Percentiles rank a stretch among this genome's conserved stretches.
Conservation (phyloP, 192 early-diverging fungal species). For the Polychytrium aggregatum region DNA sequence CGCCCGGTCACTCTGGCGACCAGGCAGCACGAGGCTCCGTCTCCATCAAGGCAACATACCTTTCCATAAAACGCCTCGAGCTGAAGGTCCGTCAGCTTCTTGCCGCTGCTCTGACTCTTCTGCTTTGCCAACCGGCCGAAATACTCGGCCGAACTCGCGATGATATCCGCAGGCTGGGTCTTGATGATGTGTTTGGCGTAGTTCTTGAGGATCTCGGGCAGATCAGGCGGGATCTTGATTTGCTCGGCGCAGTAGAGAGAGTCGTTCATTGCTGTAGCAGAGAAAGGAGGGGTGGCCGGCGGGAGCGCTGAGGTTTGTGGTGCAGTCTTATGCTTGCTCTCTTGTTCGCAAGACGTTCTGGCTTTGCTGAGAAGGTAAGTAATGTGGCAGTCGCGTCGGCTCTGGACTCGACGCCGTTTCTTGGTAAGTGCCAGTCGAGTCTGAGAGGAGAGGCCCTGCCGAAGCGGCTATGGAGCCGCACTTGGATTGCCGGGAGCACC, state of each 20-base stretch:
- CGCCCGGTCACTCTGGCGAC: background rate
- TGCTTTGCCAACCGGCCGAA: conserved; percentile 29
- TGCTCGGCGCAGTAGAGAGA: conserved; percentile 40
- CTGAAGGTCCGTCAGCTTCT: conserved; percentile 23
- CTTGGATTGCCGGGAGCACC: too few species aligned
- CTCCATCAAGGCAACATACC: conserved; percentile 10
- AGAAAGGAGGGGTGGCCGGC: too few species aligned
- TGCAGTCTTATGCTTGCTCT: too few species aligned
- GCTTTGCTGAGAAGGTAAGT: too few species aligned
- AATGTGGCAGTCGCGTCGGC: too few species aligned
- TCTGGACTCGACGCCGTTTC: too few species aligned
- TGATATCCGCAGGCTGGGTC: conserved; percentile 33
- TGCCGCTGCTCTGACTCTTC: conserved; percentile 7
- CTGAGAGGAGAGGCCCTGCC: too few species aligned
- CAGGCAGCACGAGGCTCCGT: background rate
- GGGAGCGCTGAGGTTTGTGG: too few species aligned
- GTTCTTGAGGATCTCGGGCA: conserved; percentile 42
- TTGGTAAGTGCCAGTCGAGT: too few species aligned
- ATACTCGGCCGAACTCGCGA: conserved; percentile 30
- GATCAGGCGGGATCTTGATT: conserved; percentile 39
- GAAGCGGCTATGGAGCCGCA: too few species aligned
- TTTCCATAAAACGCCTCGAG: conserved; percentile 30
- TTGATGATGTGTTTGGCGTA: conserved; percentile 40
- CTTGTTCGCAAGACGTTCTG: too few species aligned
- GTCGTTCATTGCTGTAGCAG: conserved; percentile 8